Evolutionary conservation across 345 rosid species (phyloP).

Genomic region (Citrus cavaleriei): DNA sequence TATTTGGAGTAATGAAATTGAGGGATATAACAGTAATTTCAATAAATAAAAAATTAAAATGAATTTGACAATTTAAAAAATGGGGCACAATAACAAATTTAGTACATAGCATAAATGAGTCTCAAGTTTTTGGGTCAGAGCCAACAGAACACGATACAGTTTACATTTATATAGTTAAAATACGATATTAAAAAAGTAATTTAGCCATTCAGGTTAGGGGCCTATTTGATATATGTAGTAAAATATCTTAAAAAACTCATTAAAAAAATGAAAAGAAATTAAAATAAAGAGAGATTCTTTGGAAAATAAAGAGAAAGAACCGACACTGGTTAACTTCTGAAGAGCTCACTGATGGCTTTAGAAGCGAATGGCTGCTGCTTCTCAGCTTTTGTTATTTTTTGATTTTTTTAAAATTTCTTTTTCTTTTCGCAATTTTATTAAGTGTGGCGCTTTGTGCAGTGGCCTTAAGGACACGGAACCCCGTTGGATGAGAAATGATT

Average conservation of each 20-base stretch:
- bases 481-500: conserved; percentile 29
- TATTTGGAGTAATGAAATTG: no score
- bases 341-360: neutral
- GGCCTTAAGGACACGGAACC: conserved; percentile 40
- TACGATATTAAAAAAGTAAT: no score
- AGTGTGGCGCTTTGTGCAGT: conserved; percentile 28
- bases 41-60: no score
- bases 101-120: no score
- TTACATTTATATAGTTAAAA: no score
- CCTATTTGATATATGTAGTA: no score
- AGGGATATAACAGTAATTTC: no score
- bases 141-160: no score
- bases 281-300: conserved; percentile 17
- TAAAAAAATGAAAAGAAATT: neutral
- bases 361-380: neutral
- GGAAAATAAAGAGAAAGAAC: conserved; percentile 18
- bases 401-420: neutral
- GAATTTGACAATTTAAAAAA: no score
- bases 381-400: neutral
- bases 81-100: no score
- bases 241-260: neutral
- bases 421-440: neutral
- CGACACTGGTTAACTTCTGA: conserved; percentile 35
- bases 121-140: no score
- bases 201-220: no score